phyloP scores from a whole-genome alignment of 805 yeast species.

The Candida endomychidarum region DNA sequence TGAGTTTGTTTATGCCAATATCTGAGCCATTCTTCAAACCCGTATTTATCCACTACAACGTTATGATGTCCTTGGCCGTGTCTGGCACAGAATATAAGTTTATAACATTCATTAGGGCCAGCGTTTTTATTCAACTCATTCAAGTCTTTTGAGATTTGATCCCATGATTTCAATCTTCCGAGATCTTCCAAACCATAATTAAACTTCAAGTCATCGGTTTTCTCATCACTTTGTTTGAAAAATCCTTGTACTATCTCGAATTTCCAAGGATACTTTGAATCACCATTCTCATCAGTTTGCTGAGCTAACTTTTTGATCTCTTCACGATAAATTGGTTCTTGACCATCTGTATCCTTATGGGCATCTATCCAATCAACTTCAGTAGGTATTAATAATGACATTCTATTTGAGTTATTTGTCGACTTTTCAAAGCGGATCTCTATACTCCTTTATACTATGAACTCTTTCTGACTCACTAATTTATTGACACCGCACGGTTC shows the following conservation, averaged over 20 bases:
- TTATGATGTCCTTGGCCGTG: conserved; percentile 76
- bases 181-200: conserved; percentile 42
- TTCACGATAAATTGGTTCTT: conserved; percentile 17
- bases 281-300: conserved; percentile 19
- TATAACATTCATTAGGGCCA: conserved; percentile 40
- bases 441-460: no score
- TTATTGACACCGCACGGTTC: no score
- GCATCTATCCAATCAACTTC: conserved; percentile 33
- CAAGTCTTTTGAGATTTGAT: conserved; percentile 30
- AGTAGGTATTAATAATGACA: conserved; percentile 31
- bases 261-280: conserved; percentile 38
- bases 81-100: conserved; percentile 55
- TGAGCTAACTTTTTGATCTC: conserved; percentile 11
- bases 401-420: no score
- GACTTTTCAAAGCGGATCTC: no score
- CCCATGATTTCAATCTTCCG: conserved; percentile 47
- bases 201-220: conserved; percentile 48
- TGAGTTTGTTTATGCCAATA: conserved; percentile 54
- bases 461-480: no score
- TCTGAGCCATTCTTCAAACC: conserved; percentile 54
- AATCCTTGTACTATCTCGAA: conserved; percentile 52
- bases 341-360: conserved; percentile 23
- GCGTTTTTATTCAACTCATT: conserved; percentile 35
- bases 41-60: conserved; percentile 52
- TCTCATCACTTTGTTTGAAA: conserved; percentile 47